Conservation (phyloP, 305 asterid species). For the Fraxinus latifolia region DNA sequence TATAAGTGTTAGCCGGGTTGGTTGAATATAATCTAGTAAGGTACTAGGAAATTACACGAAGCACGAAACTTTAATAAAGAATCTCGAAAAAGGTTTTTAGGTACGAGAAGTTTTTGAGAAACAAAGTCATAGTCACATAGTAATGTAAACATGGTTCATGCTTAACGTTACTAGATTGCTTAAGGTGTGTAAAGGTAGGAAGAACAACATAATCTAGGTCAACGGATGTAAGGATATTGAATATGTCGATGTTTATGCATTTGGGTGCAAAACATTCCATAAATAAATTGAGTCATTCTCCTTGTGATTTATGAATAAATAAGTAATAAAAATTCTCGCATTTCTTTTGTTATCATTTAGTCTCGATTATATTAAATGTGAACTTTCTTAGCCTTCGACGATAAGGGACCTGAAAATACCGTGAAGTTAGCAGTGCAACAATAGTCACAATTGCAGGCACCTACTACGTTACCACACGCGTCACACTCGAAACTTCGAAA, state of each 20-base stretch:
- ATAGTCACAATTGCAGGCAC: not conserved
- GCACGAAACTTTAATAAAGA: not conserved
- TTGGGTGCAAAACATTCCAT: not conserved
- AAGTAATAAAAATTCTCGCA: not conserved
- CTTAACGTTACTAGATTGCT: not conserved
- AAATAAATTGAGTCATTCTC: not conserved
- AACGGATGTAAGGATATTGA: not conserved
- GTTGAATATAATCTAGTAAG: not conserved
- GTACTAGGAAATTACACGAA: not conserved
- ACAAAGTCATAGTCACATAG: not conserved
- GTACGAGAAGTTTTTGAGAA: not conserved
- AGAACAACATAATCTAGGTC: not conserved
- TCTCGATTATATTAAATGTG: not conserved
- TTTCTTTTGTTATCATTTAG: not conserved
- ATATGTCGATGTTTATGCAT: not conserved
- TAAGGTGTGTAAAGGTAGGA: not conserved
- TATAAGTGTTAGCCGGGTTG: constrained; percentile 31
- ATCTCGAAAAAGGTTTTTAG: not conserved
- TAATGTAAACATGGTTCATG: not conserved
- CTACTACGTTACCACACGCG: not conserved
- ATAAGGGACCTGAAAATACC: not conserved
- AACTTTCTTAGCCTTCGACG: not conserved
- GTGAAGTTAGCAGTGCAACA: not conserved
- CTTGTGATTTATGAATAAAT: not conserved
- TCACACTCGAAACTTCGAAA: not conserved